A percentile compares a stretch with the other conserved stretches of the same genome.
phyloP scores from a whole-genome alignment of 352 stramenopile species.

The Phytophthora nicotianae region DNA sequence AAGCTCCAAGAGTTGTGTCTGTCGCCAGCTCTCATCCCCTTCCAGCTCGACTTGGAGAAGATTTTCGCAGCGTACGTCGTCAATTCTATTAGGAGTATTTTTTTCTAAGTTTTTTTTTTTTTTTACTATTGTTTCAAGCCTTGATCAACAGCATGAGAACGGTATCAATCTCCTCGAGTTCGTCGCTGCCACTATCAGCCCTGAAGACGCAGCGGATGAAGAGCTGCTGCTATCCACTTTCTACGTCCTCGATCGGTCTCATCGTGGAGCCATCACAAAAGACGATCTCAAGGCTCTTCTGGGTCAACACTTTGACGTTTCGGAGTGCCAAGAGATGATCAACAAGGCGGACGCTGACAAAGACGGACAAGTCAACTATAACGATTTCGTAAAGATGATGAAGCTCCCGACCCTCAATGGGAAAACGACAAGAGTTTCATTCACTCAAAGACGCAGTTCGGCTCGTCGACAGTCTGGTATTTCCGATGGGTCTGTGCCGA shows the following conservation, averaged over 20 bases:
- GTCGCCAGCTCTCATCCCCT: conserved; percentile 54
- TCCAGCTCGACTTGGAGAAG: conserved; percentile 68
- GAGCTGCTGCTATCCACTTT: conserved; percentile 62
- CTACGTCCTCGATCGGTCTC: conserved; percentile 64
- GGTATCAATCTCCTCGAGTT: conserved; percentile 83
- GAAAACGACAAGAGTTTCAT: background rate
- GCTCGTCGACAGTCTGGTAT: background rate
- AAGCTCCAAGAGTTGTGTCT: conserved; percentile 68
- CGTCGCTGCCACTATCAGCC: conserved; percentile 69
- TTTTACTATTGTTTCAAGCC: conserved; percentile 28
- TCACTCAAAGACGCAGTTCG: conserved; percentile 19
- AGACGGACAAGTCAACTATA: conserved; percentile 72
- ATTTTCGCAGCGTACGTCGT: conserved; percentile 60
- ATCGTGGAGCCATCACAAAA: conserved; percentile 61
- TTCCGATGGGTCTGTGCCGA: conserved; percentile 19
- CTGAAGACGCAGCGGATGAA: conserved; percentile 63
- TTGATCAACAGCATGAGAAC: conserved; percentile 77
- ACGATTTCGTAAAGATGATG: conserved; percentile 78
- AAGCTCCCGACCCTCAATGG: conserved; percentile 32
- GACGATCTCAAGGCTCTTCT: conserved; percentile 59
- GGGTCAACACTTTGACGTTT: conserved; percentile 62
- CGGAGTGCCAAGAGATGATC: conserved; percentile 70
- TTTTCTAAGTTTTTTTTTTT: no score
- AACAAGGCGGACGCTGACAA: conserved; percentile 62
- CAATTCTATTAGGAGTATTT: no score